These are phyloP conservation scores for Knoxia roxburghii DNA, from an alignment of 257 asterid genomes.

Conservation along the genomic window DNA sequence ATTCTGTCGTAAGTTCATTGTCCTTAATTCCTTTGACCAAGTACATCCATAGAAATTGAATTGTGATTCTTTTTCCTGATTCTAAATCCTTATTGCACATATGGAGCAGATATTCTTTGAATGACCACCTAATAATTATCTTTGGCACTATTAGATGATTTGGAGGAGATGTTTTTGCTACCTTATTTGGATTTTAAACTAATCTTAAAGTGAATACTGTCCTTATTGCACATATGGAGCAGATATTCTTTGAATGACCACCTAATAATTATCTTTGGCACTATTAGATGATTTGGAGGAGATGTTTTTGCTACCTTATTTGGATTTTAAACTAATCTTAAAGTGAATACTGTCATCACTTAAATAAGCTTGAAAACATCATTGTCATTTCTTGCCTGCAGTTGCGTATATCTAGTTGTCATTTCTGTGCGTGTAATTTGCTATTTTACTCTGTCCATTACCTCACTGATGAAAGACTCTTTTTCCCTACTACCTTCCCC, in stretches of 20 bases:
- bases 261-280: not conserved
- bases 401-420: not conserved
- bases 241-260: not conserved
- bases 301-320: not conserved
- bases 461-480: not conserved
- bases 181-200: not conserved
- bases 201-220: not conserved
- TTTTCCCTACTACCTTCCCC: not conserved
- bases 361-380: not conserved
- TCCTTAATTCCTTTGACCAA: not conserved
- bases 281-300: not conserved
- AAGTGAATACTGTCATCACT: not conserved
- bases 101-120: not conserved
- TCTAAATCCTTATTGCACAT: not conserved
- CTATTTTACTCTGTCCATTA: not conserved
- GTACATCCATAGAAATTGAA: not conserved
- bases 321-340: not conserved
- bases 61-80: not conserved
- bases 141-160: not conserved
- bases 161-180: not conserved
- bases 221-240: too few species aligned
- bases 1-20: conserved; percentile 65
- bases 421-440: too few species aligned
- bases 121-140: not conserved
- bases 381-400: not conserved